Conservation (phyloP, 164 flowering plant species). For the Stephania cephalantha region DNA sequence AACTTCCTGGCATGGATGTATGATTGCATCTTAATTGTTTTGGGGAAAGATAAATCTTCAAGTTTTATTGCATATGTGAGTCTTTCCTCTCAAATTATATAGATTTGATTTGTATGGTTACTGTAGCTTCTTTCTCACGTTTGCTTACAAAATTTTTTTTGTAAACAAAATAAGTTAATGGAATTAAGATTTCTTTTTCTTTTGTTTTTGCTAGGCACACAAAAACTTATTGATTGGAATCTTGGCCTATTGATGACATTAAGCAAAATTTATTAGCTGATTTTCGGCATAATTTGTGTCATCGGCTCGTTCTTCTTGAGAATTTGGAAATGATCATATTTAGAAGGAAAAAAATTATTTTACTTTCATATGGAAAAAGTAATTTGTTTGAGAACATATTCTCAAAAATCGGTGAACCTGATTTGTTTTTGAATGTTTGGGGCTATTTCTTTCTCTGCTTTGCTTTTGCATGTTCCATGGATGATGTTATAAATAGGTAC, state of each 20-base stretch:
- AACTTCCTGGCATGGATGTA: not conserved
- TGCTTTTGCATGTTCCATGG: not conserved
- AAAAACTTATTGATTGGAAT: not conserved
- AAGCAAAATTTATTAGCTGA: no score
- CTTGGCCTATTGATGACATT: not conserved
- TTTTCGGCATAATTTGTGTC: no score
- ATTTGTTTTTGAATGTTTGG: not conserved
- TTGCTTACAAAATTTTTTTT: not conserved
- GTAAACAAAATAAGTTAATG: no score
- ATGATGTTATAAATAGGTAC: not conserved
- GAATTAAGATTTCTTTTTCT: not conserved
- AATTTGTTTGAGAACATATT: not conserved
- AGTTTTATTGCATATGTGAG: not conserved
- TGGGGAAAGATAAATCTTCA: slow-evolving; percentile 23
- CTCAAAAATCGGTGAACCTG: not conserved
- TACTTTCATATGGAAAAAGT: not conserved
- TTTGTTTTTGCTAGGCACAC: not conserved
- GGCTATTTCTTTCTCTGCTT: not conserved
- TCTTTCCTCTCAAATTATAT: not conserved
- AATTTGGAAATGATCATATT: not conserved
- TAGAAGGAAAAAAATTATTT: no score
- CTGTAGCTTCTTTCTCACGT: not conserved
- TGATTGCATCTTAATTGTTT: slow-evolving; percentile 14
- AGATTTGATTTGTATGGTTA: no score
- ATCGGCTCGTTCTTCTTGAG: no score